Evolutionary conservation across 2,329 filamentous ascomycete species (phyloP).

Genomic region (Hypoxylon sp.): DNA sequence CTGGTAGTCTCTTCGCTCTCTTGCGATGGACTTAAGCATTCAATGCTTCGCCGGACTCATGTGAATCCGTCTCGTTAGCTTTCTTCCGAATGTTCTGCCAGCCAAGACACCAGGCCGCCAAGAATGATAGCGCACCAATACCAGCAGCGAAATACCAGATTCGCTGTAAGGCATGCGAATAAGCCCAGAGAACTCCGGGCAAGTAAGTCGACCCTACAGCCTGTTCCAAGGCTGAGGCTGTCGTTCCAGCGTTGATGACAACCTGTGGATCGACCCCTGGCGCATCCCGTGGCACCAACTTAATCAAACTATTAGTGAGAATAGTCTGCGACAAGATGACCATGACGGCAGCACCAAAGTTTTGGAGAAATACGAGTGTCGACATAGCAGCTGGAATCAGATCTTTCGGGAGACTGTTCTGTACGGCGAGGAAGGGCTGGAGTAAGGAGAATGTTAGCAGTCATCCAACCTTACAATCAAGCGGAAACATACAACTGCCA

Average conservation of each 20-base stretch:
- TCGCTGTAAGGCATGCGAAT: slow-evolving; percentile 22
- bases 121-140: slow-evolving; percentile 6
- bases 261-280: slow-evolving; percentile 26
- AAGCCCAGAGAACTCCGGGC: slow-evolving; percentile 19
- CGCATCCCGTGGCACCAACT: slow-evolving; percentile 23
- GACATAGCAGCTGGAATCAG: slow-evolving; percentile 32
- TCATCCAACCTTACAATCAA: not conserved
- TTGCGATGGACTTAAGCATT: not conserved
- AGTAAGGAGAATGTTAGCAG: slow-evolving; percentile 1
- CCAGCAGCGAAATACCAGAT: slow-evolving; percentile 31
- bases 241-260: slow-evolving; percentile 32
- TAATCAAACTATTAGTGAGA: slow-evolving; percentile 31
- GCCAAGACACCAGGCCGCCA: slow-evolving; percentile 21
- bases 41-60: not conserved
- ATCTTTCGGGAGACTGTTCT: slow-evolving; percentile 29
- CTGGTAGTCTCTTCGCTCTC: not conserved
- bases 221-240: slow-evolving; percentile 1
- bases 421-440: slow-evolving; percentile 32
- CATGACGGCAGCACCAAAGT: slow-evolving; percentile 27
- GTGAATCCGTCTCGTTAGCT: not conserved
- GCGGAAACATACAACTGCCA: slow-evolving; percentile 20
- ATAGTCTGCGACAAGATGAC: slow-evolving; percentile 27
- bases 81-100: slow-evolving; percentile 30
- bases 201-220: slow-evolving; percentile 14
- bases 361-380: slow-evolving; percentile 31